Conservation (phyloP, 73 alveolate species). For the Paraurostyla sp. region DNA sequence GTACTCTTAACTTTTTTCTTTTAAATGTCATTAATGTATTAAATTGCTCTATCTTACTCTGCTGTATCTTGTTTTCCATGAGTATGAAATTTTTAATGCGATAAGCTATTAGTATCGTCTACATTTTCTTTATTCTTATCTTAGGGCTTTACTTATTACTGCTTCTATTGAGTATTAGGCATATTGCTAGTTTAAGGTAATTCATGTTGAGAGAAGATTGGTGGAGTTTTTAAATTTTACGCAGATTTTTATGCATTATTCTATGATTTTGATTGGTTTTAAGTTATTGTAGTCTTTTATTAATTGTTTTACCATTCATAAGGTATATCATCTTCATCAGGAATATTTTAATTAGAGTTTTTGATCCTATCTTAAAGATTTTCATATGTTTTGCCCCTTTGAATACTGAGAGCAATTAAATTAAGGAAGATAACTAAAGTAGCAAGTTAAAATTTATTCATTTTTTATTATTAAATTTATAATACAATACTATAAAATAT, state of each 20-base stretch:
- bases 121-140: too few species aligned
- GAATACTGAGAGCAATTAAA: not conserved
- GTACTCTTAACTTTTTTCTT: not conserved
- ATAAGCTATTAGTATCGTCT: slow-evolving; percentile 14
- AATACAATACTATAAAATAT: not conserved
- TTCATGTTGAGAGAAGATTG: too few species aligned
- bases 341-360: not conserved
- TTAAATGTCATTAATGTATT: not conserved
- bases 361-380: not conserved
- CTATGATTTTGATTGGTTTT: too few species aligned
- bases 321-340: not conserved
- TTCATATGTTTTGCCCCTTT: slow-evolving; percentile 27
- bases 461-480: slow-evolving; percentile 27
- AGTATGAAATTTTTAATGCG: slow-evolving; percentile 20
- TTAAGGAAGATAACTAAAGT: not conserved
- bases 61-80: slow-evolving; percentile 19
- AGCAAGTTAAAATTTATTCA: slow-evolving; percentile 22
- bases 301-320: too few species aligned
- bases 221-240: too few species aligned
- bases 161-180: too few species aligned
- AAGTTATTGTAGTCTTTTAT: too few species aligned
- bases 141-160: too few species aligned
- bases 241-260: too few species aligned
- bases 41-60: slow-evolving; percentile 23
- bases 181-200: not conserved